Conservation (phyloP, 139 green algal genomes). For the Coelastrella sp. region DNA sequence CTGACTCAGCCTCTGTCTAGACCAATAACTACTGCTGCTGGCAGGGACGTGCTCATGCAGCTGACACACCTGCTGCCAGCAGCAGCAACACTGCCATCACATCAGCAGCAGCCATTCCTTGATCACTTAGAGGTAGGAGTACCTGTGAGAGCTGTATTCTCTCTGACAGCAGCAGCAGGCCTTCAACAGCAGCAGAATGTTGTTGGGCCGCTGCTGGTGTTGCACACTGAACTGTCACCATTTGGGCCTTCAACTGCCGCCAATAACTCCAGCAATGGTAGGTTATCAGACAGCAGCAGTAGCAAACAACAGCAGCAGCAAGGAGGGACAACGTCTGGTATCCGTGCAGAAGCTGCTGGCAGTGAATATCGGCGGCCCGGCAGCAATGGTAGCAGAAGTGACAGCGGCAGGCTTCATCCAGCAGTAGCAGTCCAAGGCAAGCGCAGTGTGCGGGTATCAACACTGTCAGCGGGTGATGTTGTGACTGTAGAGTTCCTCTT, state of each 20-base stretch:
- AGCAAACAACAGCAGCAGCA: background rate
- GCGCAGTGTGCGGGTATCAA: background rate
- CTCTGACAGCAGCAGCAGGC: slow-evolving; percentile 31
- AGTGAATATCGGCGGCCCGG: background rate
- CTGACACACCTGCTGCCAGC: slow-evolving; percentile 24
- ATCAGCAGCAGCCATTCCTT: slow-evolving; percentile 1
- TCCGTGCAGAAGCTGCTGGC: background rate
- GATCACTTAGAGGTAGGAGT: background rate
- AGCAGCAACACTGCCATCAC: slow-evolving; percentile 5
- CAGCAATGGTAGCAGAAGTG: background rate
- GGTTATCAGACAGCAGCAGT: background rate
- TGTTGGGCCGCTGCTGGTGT: slow-evolving; percentile 13
- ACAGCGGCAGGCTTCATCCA: background rate
- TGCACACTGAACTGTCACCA: slow-evolving; percentile 30
- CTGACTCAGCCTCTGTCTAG: slow-evolving; percentile 43
- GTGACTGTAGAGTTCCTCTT: background rate
- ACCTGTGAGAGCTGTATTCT: background rate
- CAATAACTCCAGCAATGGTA: background rate
- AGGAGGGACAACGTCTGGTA: background rate
- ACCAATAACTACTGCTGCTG: slow-evolving; percentile 9
- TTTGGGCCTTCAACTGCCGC: background rate
- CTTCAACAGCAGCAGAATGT: background rate
- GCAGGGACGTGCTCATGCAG: slow-evolving; percentile 29
- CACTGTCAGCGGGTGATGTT: background rate
- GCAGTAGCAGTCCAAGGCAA: slow-evolving; percentile 37